Base-by-base conservation (phyloP, 371 early-diverging fungal species). In the Mucor saturninus region DNA sequence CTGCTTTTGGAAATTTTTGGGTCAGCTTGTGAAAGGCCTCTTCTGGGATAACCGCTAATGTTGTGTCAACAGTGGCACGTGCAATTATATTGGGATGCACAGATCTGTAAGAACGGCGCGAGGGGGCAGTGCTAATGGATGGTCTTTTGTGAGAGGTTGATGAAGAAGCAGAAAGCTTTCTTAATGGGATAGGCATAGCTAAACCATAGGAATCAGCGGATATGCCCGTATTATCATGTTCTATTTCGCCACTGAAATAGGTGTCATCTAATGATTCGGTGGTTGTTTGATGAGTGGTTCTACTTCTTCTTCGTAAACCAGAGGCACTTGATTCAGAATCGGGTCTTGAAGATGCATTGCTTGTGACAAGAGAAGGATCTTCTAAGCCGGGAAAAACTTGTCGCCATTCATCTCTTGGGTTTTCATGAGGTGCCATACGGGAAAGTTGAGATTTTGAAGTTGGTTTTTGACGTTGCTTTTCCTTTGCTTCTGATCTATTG, bases 11-110 rank as follows among this genome's bases (percentile, higher is more conserved):
- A 73, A 93, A 96, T 66, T 94, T 94, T 68, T 89, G 89, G 1
- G 91, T 89, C 38, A 98, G 75, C 38, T 91, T 85, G 56, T 88
- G 89, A 67, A 98, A 98, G 0, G 98, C 97, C 62, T 92, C 91
- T 43, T 90, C 95, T 3, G 99, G 99, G 53, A 98, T 94, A 30
- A 97, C 94, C 14, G 94, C 95, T 49, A 98, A 81, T 1, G 97
- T 98, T 2, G 95, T 92, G 68, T 95, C 94, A 2, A 85, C 84
- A 5, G 90, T 86, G 4, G 99, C 97, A 14, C 93, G 84, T 5
- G 94, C 93, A 42, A 93, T 75, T 38, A 96, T 91, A 46, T 91
- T 86, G 15, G 91, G 91, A 63, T 86, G 87, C 37, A 85, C 83
- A 29, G 83, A 79, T 11, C 71, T 72, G 42, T 76, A 71, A 11